phyloP scores from a whole-genome alignment of 2,329 filamentous ascomycete genomes.

The Pseudocercospora vitis region DNA sequence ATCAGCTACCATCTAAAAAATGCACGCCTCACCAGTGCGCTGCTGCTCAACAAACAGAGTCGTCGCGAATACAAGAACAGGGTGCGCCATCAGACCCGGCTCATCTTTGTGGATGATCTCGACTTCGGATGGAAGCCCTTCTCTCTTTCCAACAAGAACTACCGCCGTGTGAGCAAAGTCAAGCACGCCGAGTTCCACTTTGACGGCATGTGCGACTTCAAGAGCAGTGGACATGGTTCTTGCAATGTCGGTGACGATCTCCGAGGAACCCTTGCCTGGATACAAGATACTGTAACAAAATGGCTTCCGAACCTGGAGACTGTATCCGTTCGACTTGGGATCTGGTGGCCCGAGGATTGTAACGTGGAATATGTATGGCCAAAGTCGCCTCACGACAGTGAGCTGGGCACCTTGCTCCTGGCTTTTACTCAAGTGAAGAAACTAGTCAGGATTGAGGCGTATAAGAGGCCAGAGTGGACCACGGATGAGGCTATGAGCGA shows the following conservation, averaged over 20 bases:
- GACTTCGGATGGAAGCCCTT: not conserved
- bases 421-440: not conserved
- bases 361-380: not conserved
- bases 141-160: not conserved
- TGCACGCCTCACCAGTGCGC: not conserved
- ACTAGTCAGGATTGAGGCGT: not conserved
- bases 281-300: not conserved
- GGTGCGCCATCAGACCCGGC: not conserved
- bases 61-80: not conserved
- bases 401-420: not conserved
- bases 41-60: not conserved
- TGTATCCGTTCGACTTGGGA: not conserved
- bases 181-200: conserved; percentile 1
- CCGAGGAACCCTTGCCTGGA: not conserved
- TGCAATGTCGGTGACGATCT: not conserved
- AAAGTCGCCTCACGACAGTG: not conserved
- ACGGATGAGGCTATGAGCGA: not conserved
- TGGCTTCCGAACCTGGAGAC: not conserved
- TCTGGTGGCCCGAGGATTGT: not conserved
- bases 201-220: not conserved
- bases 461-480: not conserved
- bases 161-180: not conserved
- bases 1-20: not conserved
- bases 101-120: not conserved
- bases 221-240: not conserved